Evolutionary conservation across 2,329 filamentous ascomycete genomes (phyloP).

Genomic region (Aspergillus sp.): DNA sequence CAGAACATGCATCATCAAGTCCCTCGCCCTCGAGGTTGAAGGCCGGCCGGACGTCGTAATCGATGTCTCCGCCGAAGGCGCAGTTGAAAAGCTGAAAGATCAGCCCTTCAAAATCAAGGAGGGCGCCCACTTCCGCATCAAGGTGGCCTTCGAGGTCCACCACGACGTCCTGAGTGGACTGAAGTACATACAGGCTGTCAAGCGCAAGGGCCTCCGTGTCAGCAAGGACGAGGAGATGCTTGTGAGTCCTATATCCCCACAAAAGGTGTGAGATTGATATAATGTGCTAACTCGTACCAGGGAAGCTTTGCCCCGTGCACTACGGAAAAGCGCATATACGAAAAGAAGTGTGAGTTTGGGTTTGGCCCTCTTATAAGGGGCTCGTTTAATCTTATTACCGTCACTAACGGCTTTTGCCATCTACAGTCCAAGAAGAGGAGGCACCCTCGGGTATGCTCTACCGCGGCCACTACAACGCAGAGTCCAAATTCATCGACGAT

Average conservation of each 20-base stretch:
- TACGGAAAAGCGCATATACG: slow-evolving; percentile 77
- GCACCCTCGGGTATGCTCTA: slow-evolving; percentile 88
- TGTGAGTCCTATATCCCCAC: slow-evolving; percentile 54
- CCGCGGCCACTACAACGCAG: slow-evolving; percentile 85
- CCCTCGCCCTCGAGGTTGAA: slow-evolving; percentile 81
- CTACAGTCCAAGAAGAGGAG: slow-evolving; percentile 82
- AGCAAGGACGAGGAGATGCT: slow-evolving; percentile 99
- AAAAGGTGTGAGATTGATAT: neutral
- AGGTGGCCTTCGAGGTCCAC: slow-evolving; percentile 90
- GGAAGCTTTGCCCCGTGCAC: slow-evolving; percentile 94
- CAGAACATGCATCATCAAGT: slow-evolving; percentile 89
- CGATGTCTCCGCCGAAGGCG: slow-evolving; percentile 73
- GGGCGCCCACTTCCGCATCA: slow-evolving; percentile 90
- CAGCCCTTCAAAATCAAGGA: slow-evolving; percentile 98
- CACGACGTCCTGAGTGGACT: slow-evolving; percentile 93
- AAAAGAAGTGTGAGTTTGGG: slow-evolving; percentile 77
- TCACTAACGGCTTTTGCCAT: neutral
- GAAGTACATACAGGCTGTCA: slow-evolving; percentile 93
- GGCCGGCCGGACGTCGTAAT: slow-evolving; percentile 85
- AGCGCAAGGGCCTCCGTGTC: slow-evolving; percentile 80
- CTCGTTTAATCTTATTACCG: neutral
- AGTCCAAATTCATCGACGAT: slow-evolving; percentile 91
- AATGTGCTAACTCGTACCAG: slow-evolving; percentile 50
- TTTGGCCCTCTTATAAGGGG: neutral
- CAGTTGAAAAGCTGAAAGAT: slow-evolving; percentile 76